Conservation (phyloP, 208 protist genomes). For the Porcisia deanei region DNA sequence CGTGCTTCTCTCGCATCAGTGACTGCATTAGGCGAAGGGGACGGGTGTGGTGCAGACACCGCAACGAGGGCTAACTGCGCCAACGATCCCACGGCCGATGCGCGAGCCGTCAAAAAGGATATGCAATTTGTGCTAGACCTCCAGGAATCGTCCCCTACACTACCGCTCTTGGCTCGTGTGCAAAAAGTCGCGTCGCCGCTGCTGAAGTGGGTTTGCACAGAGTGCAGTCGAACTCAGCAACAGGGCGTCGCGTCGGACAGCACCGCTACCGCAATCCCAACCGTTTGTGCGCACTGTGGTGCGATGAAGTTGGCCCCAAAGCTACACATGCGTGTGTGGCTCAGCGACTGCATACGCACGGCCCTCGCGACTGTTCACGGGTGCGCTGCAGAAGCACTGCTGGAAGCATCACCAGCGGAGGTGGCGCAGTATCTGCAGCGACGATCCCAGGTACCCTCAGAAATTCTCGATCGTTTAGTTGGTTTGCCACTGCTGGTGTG, state of each 20-base stretch:
- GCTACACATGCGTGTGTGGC: conserved; percentile 26
- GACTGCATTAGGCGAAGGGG: neutral
- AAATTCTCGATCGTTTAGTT: conserved; percentile 25
- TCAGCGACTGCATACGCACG: conserved; percentile 48
- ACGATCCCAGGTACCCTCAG: neutral
- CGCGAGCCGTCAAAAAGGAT: neutral
- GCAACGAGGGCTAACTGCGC: too few relatives aligned
- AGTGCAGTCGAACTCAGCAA: neutral
- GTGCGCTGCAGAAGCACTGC: conserved; percentile 36
- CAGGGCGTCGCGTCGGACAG: neutral
- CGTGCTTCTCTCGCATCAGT: neutral
- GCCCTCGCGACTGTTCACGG: conserved; percentile 29
- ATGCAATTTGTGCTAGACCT: conserved; percentile 23
- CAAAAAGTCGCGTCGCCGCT: conserved; percentile 11
- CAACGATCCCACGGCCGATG: neutral
- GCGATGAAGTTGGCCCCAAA: conserved; percentile 13
- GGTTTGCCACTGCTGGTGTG: conserved; percentile 55
- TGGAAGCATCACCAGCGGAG: conserved; percentile 20
- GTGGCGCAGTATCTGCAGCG: conserved; percentile 14
- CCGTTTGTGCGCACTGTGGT: conserved; percentile 33
- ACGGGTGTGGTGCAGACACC: neutral
- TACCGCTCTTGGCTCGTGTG: conserved; percentile 30
- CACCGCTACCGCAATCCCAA: conserved; percentile 5
- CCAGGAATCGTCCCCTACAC: conserved; percentile 20
- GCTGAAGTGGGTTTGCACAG: conserved; percentile 15